Evolutionary conservation across 2,329 filamentous ascomycete genomes (phyloP).

Genomic region (Claviceps humidiphila): DNA sequence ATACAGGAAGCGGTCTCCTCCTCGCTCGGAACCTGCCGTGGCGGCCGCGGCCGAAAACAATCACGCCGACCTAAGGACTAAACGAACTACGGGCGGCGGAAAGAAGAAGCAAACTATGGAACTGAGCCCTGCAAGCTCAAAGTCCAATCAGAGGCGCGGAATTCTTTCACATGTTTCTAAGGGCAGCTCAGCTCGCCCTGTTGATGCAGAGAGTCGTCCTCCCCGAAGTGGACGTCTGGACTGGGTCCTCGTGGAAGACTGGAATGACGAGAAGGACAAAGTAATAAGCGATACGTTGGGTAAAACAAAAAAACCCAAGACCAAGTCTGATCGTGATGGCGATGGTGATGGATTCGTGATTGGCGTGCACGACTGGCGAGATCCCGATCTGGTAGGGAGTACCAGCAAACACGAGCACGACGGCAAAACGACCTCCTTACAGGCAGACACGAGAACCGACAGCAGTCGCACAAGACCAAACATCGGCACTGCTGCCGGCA

Average conservation of each 20-base stretch:
- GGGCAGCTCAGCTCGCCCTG: slow-evolving; percentile 16
- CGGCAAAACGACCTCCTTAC: background rate
- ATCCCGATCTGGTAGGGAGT: slow-evolving; percentile 42
- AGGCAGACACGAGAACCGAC: slow-evolving; percentile 1
- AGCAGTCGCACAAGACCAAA: background rate
- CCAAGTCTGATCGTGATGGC: slow-evolving; percentile 7
- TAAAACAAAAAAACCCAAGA: slow-evolving; percentile 11
- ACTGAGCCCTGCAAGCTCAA: slow-evolving; percentile 11
- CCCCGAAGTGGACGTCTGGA: slow-evolving; percentile 62
- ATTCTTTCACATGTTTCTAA: background rate
- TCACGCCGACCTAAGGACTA: slow-evolving; percentile 14
- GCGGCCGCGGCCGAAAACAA: slow-evolving; percentile 14
- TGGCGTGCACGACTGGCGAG: slow-evolving; percentile 77
- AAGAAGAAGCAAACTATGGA: slow-evolving; percentile 11
- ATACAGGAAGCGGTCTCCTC: slow-evolving; percentile 15
- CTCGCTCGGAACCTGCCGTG: slow-evolving; percentile 17
- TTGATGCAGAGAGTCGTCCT: slow-evolving; percentile 44
- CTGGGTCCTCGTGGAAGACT: slow-evolving; percentile 58
- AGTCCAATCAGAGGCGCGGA: background rate
- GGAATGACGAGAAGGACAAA: slow-evolving; percentile 41
- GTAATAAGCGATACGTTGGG: slow-evolving; percentile 26
- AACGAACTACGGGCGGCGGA: slow-evolving; percentile 14
- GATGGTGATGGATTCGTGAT: slow-evolving; percentile 51
- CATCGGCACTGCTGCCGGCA: background rate
- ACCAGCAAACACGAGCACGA: slow-evolving; percentile 1